Evolutionary conservation across 2,329 filamentous ascomycete species (phyloP).

Genomic region (Epichloe uncinata): DNA sequence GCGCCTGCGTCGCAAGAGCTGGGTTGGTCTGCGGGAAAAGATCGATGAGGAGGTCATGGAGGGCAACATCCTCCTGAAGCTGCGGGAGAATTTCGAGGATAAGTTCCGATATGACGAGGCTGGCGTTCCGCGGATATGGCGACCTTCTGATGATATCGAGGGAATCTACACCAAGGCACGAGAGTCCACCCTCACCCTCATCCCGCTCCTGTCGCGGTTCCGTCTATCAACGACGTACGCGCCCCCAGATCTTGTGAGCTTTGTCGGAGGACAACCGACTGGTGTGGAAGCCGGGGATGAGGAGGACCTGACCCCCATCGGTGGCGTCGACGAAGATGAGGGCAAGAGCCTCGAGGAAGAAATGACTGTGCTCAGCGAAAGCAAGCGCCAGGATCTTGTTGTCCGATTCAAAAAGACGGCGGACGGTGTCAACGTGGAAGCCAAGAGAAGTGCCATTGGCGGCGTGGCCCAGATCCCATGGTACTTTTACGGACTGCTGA

Average conservation of each 20-base stretch:
- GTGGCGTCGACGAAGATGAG: conserved; percentile 87
- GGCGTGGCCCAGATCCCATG: conserved; percentile 87
- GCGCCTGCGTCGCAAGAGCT: conserved; percentile 86
- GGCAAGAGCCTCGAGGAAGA: conserved; percentile 92
- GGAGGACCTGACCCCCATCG: conserved; percentile 78
- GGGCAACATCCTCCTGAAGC: conserved; percentile 86
- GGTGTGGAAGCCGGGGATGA: conserved; percentile 72
- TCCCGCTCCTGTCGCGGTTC: conserved; percentile 80
- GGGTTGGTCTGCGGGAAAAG: conserved; percentile 78
- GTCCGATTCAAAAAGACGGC: conserved; percentile 97
- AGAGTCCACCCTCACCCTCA: conserved; percentile 81
- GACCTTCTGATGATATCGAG: conserved; percentile 93
- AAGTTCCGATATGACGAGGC: conserved; percentile 96
- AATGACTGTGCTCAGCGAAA: conserved; percentile 85
- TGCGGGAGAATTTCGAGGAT: conserved; percentile 97
- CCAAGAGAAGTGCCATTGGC: conserved; percentile 91
- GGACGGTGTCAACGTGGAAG: conserved; percentile 94
- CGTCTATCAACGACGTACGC: conserved; percentile 59
- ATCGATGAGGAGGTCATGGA: conserved; percentile 98
- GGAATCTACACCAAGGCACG: conserved; percentile 84
- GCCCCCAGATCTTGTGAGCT: conserved; percentile 75
- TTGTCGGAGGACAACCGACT: conserved; percentile 66
- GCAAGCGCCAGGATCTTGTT: conserved; percentile 80
- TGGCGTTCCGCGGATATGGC: conserved; percentile 92
- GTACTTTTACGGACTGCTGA: conserved; percentile 83